These are phyloP conservation scores for Aspergillus carlsbadensis DNA, from an alignment of 495 filamentous ascomycete species.

Conservation along the genomic window DNA sequence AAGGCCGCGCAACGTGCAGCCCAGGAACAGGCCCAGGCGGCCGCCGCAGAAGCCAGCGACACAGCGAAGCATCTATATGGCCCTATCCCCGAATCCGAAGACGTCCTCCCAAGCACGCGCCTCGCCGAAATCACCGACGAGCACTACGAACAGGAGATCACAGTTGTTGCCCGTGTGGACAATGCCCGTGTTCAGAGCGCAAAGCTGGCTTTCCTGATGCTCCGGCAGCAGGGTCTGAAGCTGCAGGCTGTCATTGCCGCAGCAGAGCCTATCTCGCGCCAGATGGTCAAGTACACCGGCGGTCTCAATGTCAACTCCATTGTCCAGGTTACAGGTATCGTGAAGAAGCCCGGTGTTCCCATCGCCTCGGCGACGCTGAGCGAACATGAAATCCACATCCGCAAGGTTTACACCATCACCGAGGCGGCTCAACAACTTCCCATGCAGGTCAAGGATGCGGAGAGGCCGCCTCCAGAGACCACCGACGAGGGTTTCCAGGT, in stretches of 20 bases:
- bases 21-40: conserved; percentile 50
- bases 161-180: conserved; percentile 81
- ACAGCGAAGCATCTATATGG: conserved; percentile 72
- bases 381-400: conserved; percentile 76
- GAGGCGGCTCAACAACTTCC: conserved; percentile 64
- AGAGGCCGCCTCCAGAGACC: conserved; percentile 50
- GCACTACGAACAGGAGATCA: conserved; percentile 70
- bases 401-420: conserved; percentile 73
- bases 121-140: conserved; percentile 52
- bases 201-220: conserved; percentile 88
- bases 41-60: conserved; percentile 59
- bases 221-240: conserved; percentile 77
- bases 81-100: conserved; percentile 40
- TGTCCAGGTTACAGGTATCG: conserved; percentile 71
- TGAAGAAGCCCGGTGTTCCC: conserved; percentile 71
- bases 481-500: conserved; percentile 44
- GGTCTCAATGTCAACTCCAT: conserved; percentile 77
- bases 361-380: conserved; percentile 77
- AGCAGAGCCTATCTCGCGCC: conserved; percentile 51
- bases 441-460: conserved; percentile 68
- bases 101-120: conserved; percentile 32
- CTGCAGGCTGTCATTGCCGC: conserved; percentile 77
- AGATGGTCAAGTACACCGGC: conserved; percentile 90
- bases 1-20: conserved; percentile 56
- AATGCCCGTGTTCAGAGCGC: conserved; percentile 84